These are phyloP conservation scores for Sequoiadendron giganteum DNA, from an alignment of 75 land plant species.

Conservation along the genomic window DNA sequence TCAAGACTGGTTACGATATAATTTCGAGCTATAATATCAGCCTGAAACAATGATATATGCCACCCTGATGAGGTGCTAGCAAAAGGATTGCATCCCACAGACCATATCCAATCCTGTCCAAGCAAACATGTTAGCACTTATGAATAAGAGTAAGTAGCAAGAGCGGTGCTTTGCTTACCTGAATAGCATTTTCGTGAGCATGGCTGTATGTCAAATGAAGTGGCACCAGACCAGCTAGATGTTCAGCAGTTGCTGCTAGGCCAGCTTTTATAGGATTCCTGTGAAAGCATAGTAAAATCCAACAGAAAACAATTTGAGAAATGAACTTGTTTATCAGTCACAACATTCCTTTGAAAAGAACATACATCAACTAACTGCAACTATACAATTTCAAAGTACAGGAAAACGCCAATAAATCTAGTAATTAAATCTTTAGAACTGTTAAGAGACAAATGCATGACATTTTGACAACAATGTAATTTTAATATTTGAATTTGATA, in stretches of 20 bases:
- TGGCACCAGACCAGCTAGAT: constrained; percentile 89
- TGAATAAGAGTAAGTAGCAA: not conserved
- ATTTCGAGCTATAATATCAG: constrained; percentile 87
- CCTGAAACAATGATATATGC: constrained; percentile 74
- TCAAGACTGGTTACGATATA: constrained; percentile 87
- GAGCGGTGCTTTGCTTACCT: constrained; percentile 51
- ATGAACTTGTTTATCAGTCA: constrained; percentile 7
- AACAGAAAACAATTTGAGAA: not conserved
- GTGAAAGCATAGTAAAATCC: constrained; percentile 10
- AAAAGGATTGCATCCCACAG: constrained; percentile 81
- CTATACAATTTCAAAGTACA: not conserved
- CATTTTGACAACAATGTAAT: not conserved
- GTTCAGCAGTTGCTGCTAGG: constrained; percentile 87
- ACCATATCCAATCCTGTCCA: constrained; percentile 95
- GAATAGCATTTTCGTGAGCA: constrained; percentile 88
- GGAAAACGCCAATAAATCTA: not conserved
- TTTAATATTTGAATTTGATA: not conserved
- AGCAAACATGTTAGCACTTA: constrained; percentile 4
- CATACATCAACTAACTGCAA: constrained; percentile 1
- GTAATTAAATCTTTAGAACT: not conserved
- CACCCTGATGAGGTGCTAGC: constrained; percentile 86
- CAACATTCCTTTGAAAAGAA: not conserved
- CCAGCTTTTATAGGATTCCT: constrained; percentile 93
- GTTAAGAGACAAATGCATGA: not conserved
- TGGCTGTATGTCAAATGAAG: constrained; percentile 90